A percentile compares a stretch with the other conserved stretches of the same genome.
Evolutionary conservation across 2,329 filamentous ascomycete species (phyloP).

Genomic region (Arthrobotrys conoides): DNA sequence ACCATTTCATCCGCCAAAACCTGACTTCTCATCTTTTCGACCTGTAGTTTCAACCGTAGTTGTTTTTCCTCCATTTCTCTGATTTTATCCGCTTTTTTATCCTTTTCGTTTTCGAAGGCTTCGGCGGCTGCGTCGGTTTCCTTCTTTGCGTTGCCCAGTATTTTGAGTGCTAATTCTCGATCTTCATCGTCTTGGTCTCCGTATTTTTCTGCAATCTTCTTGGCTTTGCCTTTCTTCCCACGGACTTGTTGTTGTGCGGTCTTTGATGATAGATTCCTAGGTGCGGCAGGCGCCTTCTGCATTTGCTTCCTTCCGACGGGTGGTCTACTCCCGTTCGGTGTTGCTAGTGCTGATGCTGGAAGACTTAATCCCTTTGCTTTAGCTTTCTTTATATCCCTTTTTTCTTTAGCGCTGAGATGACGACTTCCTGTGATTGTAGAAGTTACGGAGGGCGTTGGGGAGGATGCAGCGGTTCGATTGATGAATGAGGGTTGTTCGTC

Average conservation of each 20-base stretch:
- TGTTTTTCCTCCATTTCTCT: slow-evolving; percentile 81
- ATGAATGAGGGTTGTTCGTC: slow-evolving; percentile 63
- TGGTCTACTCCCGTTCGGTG: slow-evolving; percentile 42
- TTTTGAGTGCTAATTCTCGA: slow-evolving; percentile 81
- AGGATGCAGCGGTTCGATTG: slow-evolving; percentile 51
- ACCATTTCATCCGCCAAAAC: slow-evolving; percentile 73
- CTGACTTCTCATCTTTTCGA: slow-evolving; percentile 74
- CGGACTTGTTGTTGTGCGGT: slow-evolving; percentile 69
- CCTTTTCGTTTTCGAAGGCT: slow-evolving; percentile 73
- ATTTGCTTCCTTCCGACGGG: slow-evolving; percentile 59
- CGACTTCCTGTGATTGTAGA: slow-evolving; percentile 63
- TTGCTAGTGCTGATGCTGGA: slow-evolving; percentile 30
- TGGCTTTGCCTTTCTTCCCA: slow-evolving; percentile 84
- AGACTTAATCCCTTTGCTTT: slow-evolving; percentile 59
- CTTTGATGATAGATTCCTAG: slow-evolving; percentile 60
- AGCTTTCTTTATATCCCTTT: slow-evolving; percentile 69
- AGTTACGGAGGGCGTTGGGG: slow-evolving; percentile 43
- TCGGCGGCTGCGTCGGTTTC: slow-evolving; percentile 25
- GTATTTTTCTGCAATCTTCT: slow-evolving; percentile 91
- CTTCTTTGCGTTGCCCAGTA: slow-evolving; percentile 82
- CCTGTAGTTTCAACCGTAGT: slow-evolving; percentile 76
- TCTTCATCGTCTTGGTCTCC: slow-evolving; percentile 96
- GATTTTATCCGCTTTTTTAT: slow-evolving; percentile 80
- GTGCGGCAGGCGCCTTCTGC: slow-evolving; percentile 60
- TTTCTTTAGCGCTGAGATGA: slow-evolving; percentile 69